A percentile compares a stretch with the other conserved stretches of the same genome.
Evolutionary conservation across 129 eudicot genomes (phyloP).

Genomic region (Smallanthus sonchifolius): DNA sequence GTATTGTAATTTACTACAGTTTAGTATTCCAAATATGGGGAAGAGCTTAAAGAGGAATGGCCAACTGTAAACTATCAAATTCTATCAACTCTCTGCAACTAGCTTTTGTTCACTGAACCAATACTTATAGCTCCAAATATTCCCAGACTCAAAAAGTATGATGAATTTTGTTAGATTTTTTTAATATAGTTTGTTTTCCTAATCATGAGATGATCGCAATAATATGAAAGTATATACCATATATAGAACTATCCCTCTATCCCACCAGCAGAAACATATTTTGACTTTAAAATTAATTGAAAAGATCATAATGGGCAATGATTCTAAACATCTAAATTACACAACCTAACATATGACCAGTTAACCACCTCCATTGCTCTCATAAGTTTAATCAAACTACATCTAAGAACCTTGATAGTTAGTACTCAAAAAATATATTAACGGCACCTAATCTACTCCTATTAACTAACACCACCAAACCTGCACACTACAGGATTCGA

Average conservation of each 20-base stretch:
- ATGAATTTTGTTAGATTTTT: background rate
- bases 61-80: background rate
- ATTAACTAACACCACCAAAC: too few species aligned
- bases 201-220: background rate
- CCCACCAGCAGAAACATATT: background rate
- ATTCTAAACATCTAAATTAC: background rate
- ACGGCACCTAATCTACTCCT: too few species aligned
- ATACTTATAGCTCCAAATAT: background rate
- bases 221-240: background rate
- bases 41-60: background rate
- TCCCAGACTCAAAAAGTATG: background rate
- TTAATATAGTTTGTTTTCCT: background rate
- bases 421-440: background rate
- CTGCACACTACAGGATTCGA: too few species aligned
- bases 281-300: background rate
- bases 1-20: background rate
- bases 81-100: background rate
- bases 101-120: background rate
- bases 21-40: background rate
- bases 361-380: background rate
- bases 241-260: background rate
- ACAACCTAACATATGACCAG: background rate
- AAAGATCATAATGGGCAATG: background rate
- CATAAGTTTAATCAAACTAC: background rate
- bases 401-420: background rate